A percentile compares a stretch with the other conserved stretches of the same genome.
Evolutionary conservation across 164 flowering plant genomes (phyloP).

Genomic region (Annona cherimola): DNA sequence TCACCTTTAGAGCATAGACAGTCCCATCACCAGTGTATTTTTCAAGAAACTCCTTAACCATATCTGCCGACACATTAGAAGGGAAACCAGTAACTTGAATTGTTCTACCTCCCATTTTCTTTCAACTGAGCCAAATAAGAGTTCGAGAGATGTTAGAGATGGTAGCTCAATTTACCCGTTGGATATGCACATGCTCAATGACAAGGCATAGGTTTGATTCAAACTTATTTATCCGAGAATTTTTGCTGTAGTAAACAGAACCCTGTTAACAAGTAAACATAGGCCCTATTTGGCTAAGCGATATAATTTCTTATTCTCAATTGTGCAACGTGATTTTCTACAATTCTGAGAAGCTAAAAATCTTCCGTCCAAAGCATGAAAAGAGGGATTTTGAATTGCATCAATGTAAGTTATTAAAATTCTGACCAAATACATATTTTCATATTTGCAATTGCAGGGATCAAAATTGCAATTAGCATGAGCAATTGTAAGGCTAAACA

Average conservation of each 20-base stretch:
- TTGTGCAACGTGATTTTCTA: too few species aligned
- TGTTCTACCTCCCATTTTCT: constrained; percentile 34
- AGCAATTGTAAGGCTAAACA: too few species aligned
- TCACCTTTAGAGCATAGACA: constrained; percentile 46
- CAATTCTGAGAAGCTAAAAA: too few species aligned
- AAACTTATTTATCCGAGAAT: neutral
- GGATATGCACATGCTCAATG: neutral
- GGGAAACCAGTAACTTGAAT: constrained; percentile 60
- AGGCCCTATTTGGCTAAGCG: neutral
- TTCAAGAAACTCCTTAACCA: constrained; percentile 47
- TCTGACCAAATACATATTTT: too few species aligned
- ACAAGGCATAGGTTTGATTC: neutral
- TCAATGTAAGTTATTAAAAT: too few species aligned
- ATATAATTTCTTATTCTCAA: too few species aligned
- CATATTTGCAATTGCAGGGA: too few species aligned
- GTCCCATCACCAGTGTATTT: constrained; percentile 43
- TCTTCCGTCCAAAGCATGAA: too few species aligned
- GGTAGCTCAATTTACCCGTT: neutral
- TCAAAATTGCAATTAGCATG: too few species aligned
- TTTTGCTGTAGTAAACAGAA: neutral
- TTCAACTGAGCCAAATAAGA: neutral
- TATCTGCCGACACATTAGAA: constrained; percentile 26
- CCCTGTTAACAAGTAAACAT: neutral
- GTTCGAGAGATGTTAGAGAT: neutral
- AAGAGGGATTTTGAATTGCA: too few species aligned